phyloP scores from a whole-genome alignment of 352 stramenopile genomes.

The Globisporangium cystogenes region DNA sequence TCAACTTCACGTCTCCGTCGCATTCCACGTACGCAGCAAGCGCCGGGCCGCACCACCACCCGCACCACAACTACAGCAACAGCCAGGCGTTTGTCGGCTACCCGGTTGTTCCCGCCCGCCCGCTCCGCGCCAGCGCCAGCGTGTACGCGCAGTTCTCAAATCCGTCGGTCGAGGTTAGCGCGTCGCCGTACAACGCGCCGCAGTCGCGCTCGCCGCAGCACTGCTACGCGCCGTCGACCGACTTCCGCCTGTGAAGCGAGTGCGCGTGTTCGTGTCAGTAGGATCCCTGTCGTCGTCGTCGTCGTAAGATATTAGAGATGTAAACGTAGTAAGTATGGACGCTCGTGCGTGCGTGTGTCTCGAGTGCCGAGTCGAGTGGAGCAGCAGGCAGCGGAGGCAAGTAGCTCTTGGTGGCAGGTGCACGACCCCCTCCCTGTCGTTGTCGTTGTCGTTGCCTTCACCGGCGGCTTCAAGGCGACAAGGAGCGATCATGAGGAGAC shows the following conservation, averaged over 20 bases:
- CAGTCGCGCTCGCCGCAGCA: neutral
- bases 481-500: neutral
- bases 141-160: neutral
- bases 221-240: neutral
- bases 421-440: no score
- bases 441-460: no score
- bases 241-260: constrained; percentile 2
- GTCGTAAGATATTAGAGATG: neutral
- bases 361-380: neutral
- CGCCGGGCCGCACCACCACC: neutral
- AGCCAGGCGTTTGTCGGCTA: neutral
- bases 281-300: neutral
- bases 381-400: no score
- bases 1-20: constrained; percentile 27
- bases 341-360: neutral
- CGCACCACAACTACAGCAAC: neutral
- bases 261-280: neutral
- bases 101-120: neutral
- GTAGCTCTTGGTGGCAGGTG: no score
- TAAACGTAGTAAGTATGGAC: neutral
- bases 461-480: no score
- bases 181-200: neutral
- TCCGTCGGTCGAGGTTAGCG: neutral
- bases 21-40: constrained; percentile 1
- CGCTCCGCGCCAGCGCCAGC: neutral